These are phyloP conservation scores for Uronychia binucleata DNA, from an alignment of 73 alveolate species.

Conservation along the genomic window DNA sequence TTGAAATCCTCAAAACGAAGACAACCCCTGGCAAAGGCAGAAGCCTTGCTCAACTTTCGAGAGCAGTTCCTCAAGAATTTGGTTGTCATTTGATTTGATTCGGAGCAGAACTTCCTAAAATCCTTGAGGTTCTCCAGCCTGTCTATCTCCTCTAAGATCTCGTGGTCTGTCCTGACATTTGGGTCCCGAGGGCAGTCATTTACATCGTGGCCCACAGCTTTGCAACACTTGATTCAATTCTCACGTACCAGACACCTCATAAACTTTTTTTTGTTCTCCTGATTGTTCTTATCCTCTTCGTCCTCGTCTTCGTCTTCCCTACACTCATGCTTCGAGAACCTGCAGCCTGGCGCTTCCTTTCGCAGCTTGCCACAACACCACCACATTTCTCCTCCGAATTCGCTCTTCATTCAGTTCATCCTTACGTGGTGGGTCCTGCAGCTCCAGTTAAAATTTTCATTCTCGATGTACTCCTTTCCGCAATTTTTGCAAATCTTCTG, in stretches of 20 bases:
- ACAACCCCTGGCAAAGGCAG: slow-evolving; percentile 21
- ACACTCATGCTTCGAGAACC: slow-evolving; percentile 36
- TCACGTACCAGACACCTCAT: slow-evolving; percentile 19
- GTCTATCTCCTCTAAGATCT: slow-evolving; percentile 47
- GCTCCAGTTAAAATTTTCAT: slow-evolving; percentile 78
- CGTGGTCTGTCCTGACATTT: slow-evolving; percentile 33
- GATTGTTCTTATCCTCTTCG: slow-evolving; percentile 31
- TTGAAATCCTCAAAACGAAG: slow-evolving; percentile 44
- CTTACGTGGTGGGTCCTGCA: slow-evolving; percentile 64
- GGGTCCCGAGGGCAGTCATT: slow-evolving; percentile 72
- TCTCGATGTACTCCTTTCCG: slow-evolving; percentile 64
- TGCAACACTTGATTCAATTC: slow-evolving; percentile 48
- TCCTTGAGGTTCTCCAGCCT: slow-evolving; percentile 45
- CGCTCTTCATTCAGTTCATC: slow-evolving; percentile 17
- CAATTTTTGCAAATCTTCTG: slow-evolving; percentile 69
- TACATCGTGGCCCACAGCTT: slow-evolving; percentile 48
- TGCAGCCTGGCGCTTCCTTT: slow-evolving; percentile 67
- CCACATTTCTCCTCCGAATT: slow-evolving; percentile 60
- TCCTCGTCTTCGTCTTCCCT: slow-evolving; percentile 58
- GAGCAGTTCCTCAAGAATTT: background rate
- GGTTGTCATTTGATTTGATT: background rate
- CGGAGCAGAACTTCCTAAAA: slow-evolving; percentile 24
- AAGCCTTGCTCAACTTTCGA: background rate
- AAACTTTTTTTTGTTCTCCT: background rate
- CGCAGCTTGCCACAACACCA: slow-evolving; percentile 72